A percentile compares a stretch with the other conserved stretches of the same genome.
Evolutionary conservation across 441 rosid species (phyloP).

Genomic region (Adansonia gregorii): DNA sequence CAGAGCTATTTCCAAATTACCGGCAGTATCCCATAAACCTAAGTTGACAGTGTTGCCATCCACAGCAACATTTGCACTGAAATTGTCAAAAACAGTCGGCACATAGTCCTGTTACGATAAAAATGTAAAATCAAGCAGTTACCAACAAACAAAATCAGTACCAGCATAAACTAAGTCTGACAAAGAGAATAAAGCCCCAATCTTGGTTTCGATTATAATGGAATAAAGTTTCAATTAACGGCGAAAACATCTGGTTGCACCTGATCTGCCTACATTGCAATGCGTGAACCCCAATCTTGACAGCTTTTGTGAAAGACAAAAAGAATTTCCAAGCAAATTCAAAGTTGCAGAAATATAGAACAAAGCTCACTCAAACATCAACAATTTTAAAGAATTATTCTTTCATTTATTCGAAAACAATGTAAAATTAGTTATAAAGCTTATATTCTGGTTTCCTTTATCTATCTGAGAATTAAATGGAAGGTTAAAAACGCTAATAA

Average conservation of each 20-base stretch:
- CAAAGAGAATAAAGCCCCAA: not conserved
- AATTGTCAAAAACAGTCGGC: conserved; percentile 79
- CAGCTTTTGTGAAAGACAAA: not conserved
- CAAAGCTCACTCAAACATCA: not conserved
- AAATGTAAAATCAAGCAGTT: conserved; percentile 20
- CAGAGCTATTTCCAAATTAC: conserved; percentile 38
- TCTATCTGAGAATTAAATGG: not conserved
- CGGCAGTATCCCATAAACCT: conserved; percentile 82
- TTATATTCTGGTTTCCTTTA: not conserved
- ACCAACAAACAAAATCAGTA: not conserved
- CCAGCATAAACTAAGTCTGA: not conserved
- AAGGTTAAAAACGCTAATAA: not conserved
- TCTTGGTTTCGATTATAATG: conserved; percentile 3
- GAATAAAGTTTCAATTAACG: not conserved
- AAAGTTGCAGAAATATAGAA: not conserved
- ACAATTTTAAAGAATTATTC: not conserved
- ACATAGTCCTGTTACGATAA: conserved; percentile 69
- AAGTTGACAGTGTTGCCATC: conserved; percentile 78
- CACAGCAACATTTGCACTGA: conserved; percentile 85
- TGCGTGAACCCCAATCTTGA: not conserved
- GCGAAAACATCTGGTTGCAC: not conserved
- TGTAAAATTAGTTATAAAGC: not conserved
- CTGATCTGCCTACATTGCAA: not conserved
- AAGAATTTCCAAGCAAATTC: not conserved
- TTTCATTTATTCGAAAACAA: not conserved